These are phyloP conservation scores for Podaxis sp. DNA, from an alignment of 768 basidiomycete genomes.

Conservation along the genomic window DNA sequence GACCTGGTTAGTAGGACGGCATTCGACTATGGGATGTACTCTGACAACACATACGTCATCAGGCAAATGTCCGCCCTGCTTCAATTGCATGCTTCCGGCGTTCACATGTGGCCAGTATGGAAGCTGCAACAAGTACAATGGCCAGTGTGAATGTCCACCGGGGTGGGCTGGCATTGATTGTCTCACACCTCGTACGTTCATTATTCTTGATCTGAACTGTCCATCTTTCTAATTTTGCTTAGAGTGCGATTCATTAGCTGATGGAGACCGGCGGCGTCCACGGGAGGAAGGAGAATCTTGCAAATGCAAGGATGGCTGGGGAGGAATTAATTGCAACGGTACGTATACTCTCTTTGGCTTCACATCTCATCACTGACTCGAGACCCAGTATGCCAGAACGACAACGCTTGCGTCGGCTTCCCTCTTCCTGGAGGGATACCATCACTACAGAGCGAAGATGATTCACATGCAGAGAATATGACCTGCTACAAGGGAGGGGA, in stretches of 20 bases:
- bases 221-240: conserved; percentile 13
- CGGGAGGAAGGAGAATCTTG: conserved; percentile 76
- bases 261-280: conserved; percentile 82
- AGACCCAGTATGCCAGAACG: conserved; percentile 76
- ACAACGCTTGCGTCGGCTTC: conserved; percentile 79
- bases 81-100: conserved; percentile 92
- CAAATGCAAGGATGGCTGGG: conserved; percentile 93
- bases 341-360: conserved; percentile 21
- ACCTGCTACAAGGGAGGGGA: conserved; percentile 93
- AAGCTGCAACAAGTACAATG: conserved; percentile 86
- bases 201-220: neutral
- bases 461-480: conserved; percentile 45
- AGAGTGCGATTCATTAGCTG: conserved; percentile 95
- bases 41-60: conserved; percentile 4
- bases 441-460: conserved; percentile 15
- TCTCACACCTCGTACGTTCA: conserved; percentile 77
- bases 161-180: conserved; percentile 99
- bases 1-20: conserved; percentile 6
- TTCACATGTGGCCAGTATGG: conserved; percentile 95
- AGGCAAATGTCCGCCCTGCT: conserved; percentile 84
- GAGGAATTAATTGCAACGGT: conserved; percentile 98
- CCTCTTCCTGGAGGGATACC: conserved; percentile 45
- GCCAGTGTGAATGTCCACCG: conserved; percentile 94
- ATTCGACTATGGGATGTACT: neutral
- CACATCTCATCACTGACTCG: neutral